Evolutionary conservation across 2,329 filamentous ascomycete species (phyloP).

Genomic region (Celoporthe dispersa): DNA sequence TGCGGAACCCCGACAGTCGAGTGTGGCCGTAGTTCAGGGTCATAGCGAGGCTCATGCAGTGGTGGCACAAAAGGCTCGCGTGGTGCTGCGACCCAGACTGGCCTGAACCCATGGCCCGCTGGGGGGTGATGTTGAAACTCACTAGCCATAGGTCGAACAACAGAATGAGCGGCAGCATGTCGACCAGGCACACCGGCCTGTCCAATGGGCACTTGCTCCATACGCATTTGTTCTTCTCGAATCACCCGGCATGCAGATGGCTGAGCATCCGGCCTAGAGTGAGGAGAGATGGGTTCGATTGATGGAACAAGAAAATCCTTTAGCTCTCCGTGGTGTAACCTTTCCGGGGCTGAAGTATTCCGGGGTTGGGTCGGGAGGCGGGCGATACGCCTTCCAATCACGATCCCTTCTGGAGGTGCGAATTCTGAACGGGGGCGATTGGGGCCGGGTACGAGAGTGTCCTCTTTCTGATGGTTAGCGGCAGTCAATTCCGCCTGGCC

Average conservation of each 20-base stretch:
- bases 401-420: constrained; percentile 20
- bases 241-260: constrained; percentile 23
- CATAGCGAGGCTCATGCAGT: constrained; percentile 13
- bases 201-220: constrained; percentile 31
- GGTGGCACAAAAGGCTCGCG: constrained; percentile 11
- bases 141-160: constrained; percentile 8
- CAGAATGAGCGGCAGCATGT: not conserved
- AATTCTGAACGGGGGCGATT: constrained; percentile 7
- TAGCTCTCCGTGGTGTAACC: constrained; percentile 36
- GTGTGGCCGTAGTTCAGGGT: constrained; percentile 13
- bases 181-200: constrained; percentile 1
- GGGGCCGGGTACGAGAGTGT: not conserved
- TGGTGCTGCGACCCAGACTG: constrained; percentile 4
- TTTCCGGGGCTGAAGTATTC: constrained; percentile 26
- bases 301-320: constrained; percentile 53
- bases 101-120: not conserved
- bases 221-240: constrained; percentile 18
- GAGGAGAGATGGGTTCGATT: constrained; percentile 49
- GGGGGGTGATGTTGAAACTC: constrained; percentile 14
- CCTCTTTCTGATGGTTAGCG: constrained; percentile 16
- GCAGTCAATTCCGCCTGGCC: constrained; percentile 12
- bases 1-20: constrained; percentile 9
- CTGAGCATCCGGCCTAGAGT: constrained; percentile 22
- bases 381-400: constrained; percentile 22
- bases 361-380: constrained; percentile 25